These are phyloP conservation scores for Alternaria sp. DNA, from an alignment of 2,329 filamentous ascomycete species.

Conservation along the genomic window DNA sequence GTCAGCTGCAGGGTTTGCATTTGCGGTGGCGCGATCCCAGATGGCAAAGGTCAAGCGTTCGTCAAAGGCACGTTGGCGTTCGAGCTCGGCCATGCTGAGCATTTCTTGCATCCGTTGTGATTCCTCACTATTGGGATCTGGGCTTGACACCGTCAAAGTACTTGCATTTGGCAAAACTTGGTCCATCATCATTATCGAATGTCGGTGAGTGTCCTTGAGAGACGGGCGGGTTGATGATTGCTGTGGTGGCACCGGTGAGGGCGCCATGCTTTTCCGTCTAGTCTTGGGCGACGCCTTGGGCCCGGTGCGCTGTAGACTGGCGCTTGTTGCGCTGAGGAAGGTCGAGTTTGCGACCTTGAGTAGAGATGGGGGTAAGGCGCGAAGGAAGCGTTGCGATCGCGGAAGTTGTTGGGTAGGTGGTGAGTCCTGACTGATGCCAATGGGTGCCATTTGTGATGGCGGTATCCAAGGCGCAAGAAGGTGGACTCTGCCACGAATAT, in stretches of 20 bases:
- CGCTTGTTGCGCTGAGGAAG: constrained; percentile 92
- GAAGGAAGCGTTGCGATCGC: constrained; percentile 87
- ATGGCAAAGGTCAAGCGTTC: constrained; percentile 88
- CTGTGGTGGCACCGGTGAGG: constrained; percentile 26
- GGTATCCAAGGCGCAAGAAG: constrained; percentile 97
- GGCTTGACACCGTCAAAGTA: constrained; percentile 41
- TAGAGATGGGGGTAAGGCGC: constrained; percentile 87
- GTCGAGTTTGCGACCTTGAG: constrained; percentile 94
- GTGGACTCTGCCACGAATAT: constrained; percentile 93
- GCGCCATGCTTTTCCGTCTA: constrained; percentile 42
- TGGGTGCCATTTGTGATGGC: constrained; percentile 66
- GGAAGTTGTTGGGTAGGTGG: constrained; percentile 87
- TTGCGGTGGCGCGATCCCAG: constrained; percentile 89
- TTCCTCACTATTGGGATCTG: constrained; percentile 46
- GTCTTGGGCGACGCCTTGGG: constrained; percentile 62
- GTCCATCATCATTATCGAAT: constrained; percentile 61
- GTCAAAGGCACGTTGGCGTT: constrained; percentile 80
- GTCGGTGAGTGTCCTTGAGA: constrained; percentile 51
- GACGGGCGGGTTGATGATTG: constrained; percentile 25
- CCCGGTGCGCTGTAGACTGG: constrained; percentile 67
- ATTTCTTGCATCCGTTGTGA: constrained; percentile 56
- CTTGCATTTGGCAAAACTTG: constrained; percentile 54
- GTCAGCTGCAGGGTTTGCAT: constrained; percentile 93
- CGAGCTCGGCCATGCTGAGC: constrained; percentile 71
- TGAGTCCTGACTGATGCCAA: constrained; percentile 71